Base-by-base conservation (phyloP, 371 early-diverging fungal species). In the Dichotomocladium elegans region DNA sequence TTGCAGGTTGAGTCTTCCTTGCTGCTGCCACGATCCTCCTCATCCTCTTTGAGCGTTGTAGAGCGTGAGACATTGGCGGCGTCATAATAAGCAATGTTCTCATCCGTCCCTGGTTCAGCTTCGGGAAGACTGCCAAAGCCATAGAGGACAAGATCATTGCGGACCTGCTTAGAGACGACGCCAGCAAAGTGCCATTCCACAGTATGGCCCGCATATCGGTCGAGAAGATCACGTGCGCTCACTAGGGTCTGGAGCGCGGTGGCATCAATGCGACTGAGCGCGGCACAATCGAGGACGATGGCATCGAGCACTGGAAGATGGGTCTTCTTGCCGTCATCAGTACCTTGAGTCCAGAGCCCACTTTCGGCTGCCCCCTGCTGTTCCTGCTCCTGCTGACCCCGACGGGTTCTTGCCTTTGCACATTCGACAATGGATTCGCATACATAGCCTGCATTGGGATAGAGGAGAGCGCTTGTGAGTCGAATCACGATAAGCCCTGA, bases 161-260 rank as follows among this genome's bases (percentile, higher is more conserved):
- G 56, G 3, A 56, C 48, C 27, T 55, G 56, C 9, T 15, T 10
- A 27, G 17, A 41, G 14, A 25, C 25, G 14, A 53, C n/a, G 12
- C 54, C 41, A n/a, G 58, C 42, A 49, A 65, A 65, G 41, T 61
- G 66, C 66, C 66, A 65, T 19, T 61, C 61, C 6, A 60, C 58
- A 12, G 51, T n/a, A 22, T 58, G 61, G 1, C 55, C 61, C 10
- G 66, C 54, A 29, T 61, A 58, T 2, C 69, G 66, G 5, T 71
- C 67, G 1, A 77, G 66, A 37, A 66, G 63, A 1, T 71, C 69
- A 5, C 77, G 73, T 8, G 65, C 55, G 33, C 64, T 72, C 12
- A 63, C 52, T 8, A 90, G 75, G 22, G 79, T 74, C 64, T 90
- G 89, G 26, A 87, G 49, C 33, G 87, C 91, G 2, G 91, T 85